Evolutionary conservation across 2,329 filamentous ascomycete genomes (phyloP).

Genomic region (Cladosporium sp.): DNA sequence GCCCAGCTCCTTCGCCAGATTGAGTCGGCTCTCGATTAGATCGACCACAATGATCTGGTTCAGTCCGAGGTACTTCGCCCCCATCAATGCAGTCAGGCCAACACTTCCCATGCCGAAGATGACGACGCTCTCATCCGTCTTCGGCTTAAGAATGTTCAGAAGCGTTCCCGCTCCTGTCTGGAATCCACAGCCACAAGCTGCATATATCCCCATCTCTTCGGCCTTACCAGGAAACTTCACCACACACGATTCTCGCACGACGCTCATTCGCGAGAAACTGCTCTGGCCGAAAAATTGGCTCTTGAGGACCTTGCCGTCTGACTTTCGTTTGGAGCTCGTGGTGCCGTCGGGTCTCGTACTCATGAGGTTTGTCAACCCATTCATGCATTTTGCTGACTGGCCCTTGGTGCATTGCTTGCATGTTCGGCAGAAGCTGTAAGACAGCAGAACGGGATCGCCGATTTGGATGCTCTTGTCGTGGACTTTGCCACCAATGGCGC

Average conservation of each 20-base stretch:
- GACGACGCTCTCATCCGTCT: constrained; percentile 20
- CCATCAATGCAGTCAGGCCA: constrained; percentile 6
- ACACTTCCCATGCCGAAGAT: constrained; percentile 27
- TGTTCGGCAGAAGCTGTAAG: not conserved
- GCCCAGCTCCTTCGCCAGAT: not conserved
- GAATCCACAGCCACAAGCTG: constrained; percentile 5
- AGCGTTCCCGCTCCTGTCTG: constrained; percentile 22
- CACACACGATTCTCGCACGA: not conserved
- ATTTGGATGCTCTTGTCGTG: constrained; percentile 15
- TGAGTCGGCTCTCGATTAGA: not conserved
- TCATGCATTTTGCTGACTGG: not conserved
- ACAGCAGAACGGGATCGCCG: constrained; percentile 2
- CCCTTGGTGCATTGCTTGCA: constrained; percentile 4
- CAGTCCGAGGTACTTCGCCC: not conserved
- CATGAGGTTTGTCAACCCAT: not conserved
- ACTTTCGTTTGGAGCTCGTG: not conserved
- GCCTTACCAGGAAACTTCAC: constrained; percentile 5
- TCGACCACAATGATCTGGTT: constrained; percentile 2
- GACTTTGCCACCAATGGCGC: constrained; percentile 21
- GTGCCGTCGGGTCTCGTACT: not conserved
- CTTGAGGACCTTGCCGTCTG: not conserved
- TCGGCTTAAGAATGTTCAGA: constrained; percentile 25
- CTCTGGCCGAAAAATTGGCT: constrained; percentile 8
- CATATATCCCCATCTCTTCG: not conserved
- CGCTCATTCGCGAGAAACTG: constrained; percentile 2